Conservation (phyloP, 2,329 filamentous ascomycete genomes). For the Pseudopithomyces maydicus region DNA sequence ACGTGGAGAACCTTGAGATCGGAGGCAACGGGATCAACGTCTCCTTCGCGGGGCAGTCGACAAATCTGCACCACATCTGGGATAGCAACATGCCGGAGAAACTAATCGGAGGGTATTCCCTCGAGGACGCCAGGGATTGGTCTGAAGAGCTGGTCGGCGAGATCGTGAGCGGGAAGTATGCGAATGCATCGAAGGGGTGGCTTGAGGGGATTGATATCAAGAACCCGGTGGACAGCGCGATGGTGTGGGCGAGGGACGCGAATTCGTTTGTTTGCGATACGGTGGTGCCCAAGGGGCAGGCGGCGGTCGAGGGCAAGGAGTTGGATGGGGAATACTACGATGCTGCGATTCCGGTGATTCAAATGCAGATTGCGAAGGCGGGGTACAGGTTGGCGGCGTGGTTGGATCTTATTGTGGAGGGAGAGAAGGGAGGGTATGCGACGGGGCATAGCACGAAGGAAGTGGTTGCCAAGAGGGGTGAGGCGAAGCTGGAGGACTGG, state of each 20-base stretch:
- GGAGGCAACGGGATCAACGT: slow-evolving; percentile 53
- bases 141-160: slow-evolving; percentile 42
- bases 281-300: slow-evolving; percentile 47
- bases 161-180: slow-evolving; percentile 48
- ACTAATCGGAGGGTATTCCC: slow-evolving; percentile 44
- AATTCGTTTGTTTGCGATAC: slow-evolving; percentile 50
- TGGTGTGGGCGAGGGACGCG: slow-evolving; percentile 50
- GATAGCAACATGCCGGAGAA: slow-evolving; percentile 53
- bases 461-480: slow-evolving; percentile 16
- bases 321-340: slow-evolving; percentile 45
- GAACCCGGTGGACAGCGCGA: slow-evolving; percentile 42
- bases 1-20: slow-evolving; percentile 54
- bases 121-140: slow-evolving; percentile 47
- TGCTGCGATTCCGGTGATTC: slow-evolving; percentile 44
- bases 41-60: slow-evolving; percentile 47
- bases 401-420: slow-evolving; percentile 33
- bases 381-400: slow-evolving; percentile 38
- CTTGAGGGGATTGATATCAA: slow-evolving; percentile 42
- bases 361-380: slow-evolving; percentile 52
- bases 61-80: slow-evolving; percentile 53
- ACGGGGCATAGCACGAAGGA: slow-evolving; percentile 4
- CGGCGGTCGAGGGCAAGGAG: slow-evolving; percentile 44
- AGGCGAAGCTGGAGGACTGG: slow-evolving; percentile 29
- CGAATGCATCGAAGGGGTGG: slow-evolving; percentile 39
- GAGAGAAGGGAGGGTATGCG: slow-evolving; percentile 14